phyloP scores from a whole-genome alignment of 23 red algal species.

The Gracilaria caudata region DNA sequence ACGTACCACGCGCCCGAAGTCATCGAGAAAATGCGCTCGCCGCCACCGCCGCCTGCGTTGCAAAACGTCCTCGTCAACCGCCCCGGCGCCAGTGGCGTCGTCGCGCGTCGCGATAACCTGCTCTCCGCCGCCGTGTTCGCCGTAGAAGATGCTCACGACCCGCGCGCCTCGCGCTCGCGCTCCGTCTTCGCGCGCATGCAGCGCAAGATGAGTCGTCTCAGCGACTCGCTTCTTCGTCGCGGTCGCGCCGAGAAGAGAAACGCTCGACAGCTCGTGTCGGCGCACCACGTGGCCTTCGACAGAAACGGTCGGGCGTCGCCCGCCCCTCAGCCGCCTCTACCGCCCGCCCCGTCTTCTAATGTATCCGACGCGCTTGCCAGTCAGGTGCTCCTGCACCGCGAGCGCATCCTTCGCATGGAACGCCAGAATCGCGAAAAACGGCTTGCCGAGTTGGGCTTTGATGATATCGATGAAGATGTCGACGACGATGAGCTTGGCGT shows the following conservation, averaged over 20 bases:
- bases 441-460: slow-evolving; percentile 1
- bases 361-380: slow-evolving; percentile 9
- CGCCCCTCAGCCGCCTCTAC: neutral
- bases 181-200: slow-evolving; percentile 36
- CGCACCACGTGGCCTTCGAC: slow-evolving; percentile 32
- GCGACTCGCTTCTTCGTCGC: slow-evolving; percentile 28
- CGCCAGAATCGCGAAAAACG: neutral
- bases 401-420: slow-evolving; percentile 7
- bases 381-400: slow-evolving; percentile 27
- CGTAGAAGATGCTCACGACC: slow-evolving; percentile 22
- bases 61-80: slow-evolving; percentile 44
- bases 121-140: slow-evolving; percentile 36
- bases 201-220: slow-evolving; percentile 18
- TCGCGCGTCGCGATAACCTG: slow-evolving; percentile 24
- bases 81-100: slow-evolving; percentile 24
- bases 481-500: slow-evolving; percentile 8
- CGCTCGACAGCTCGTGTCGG: neutral
- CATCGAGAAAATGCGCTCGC: slow-evolving; percentile 57
- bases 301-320: neutral
- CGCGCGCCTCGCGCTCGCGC: slow-evolving; percentile 14
- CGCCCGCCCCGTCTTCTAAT: neutral
- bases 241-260: neutral
- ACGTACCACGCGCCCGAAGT: neutral
- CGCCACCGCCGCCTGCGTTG: slow-evolving; percentile 32
- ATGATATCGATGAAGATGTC: slow-evolving; percentile 28